Evolutionary conservation across 495 filamentous ascomycete species (phyloP).

Genomic region (Lasiosphaeris hirsuta): DNA sequence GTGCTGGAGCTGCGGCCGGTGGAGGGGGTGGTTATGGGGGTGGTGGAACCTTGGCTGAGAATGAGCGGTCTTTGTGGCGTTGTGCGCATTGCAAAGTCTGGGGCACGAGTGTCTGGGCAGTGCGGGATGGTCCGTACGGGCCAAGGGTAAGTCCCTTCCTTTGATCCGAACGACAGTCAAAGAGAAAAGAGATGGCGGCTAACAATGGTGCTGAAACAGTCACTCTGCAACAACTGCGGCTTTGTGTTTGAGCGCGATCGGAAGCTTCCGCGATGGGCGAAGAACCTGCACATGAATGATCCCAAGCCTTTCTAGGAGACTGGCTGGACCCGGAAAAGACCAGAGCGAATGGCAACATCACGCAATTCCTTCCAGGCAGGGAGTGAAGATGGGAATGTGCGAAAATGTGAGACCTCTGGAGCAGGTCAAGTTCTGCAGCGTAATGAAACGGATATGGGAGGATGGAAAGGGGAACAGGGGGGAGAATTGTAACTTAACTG

Average conservation of each 20-base stretch:
- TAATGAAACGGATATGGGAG: background rate
- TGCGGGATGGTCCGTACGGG: slow-evolving; percentile 84
- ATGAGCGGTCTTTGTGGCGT: slow-evolving; percentile 81
- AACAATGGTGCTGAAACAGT: slow-evolving; percentile 46
- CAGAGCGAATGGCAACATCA: background rate
- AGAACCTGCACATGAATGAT: slow-evolving; percentile 62
- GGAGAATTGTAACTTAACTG: no score
- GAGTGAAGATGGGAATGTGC: background rate
- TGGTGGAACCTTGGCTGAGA: slow-evolving; percentile 68
- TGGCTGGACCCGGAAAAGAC: background rate
- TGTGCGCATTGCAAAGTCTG: slow-evolving; percentile 87
- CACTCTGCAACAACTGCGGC: slow-evolving; percentile 92
- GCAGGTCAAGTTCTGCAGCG: background rate
- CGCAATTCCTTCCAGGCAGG: background rate
- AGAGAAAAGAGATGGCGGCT: background rate
- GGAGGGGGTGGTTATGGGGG: slow-evolving; percentile 59
- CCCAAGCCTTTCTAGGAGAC: slow-evolving; percentile 35
- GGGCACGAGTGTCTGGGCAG: slow-evolving; percentile 90
- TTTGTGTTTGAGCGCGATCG: slow-evolving; percentile 83
- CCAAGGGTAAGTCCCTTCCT: slow-evolving; percentile 61
- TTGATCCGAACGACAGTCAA: background rate
- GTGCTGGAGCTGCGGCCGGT: slow-evolving; percentile 45
- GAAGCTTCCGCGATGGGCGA: slow-evolving; percentile 77
- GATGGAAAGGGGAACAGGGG: no score
- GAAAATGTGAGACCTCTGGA: background rate